Base-by-base conservation (phyloP, 352 stramenopile genomes). In the Phytophthora cryptogea region DNA sequence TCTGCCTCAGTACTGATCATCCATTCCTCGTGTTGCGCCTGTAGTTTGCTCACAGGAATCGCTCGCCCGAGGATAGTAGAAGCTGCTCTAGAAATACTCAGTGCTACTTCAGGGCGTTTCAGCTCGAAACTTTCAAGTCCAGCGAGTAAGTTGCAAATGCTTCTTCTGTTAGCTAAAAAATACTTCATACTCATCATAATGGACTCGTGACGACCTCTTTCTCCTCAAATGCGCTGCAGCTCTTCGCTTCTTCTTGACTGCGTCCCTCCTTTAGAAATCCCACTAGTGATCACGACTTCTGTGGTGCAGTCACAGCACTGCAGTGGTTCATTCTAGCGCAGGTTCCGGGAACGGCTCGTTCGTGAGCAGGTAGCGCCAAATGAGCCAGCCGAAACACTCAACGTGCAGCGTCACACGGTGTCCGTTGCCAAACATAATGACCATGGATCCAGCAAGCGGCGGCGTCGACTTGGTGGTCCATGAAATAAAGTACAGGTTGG, bases 371-470 rank as follows among this genome's bases (percentile, higher is more conserved):
- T 93, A 93, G 35, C 84, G 81, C 84, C 84, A 93, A 49, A 93
- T 93, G 51, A 93, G 70, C 84, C 84, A 93, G 26, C 84, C 84
- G 48, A 93, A 93, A 58, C 83, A 89, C 59, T 93, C 84, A 47
- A 93, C 81, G 59, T 93, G 84, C 48, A 93, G 77, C 46, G 81
- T 93, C 50, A 93, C 84, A 31, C 84, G 84, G 54, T 93, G 80
- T 14, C 84, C 80, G 46, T 89, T 83, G 53, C 84, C 84, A 54
- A 93, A 93, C 81, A 93, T 87, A 59, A 93, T 93, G 23, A 91
- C 82, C 68, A 93, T 93, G 4, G 80, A 89, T 3, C 84, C 84
- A 2, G 76, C 70, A 17, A 93, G 64, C 44, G 81, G 73, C 31
- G 84, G 84, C 17, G 72, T 78, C 26, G 84, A 93, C 61, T 93